These are phyloP conservation scores for Immersiella caudata DNA, from an alignment of 495 filamentous ascomycete genomes.

Conservation along the genomic window DNA sequence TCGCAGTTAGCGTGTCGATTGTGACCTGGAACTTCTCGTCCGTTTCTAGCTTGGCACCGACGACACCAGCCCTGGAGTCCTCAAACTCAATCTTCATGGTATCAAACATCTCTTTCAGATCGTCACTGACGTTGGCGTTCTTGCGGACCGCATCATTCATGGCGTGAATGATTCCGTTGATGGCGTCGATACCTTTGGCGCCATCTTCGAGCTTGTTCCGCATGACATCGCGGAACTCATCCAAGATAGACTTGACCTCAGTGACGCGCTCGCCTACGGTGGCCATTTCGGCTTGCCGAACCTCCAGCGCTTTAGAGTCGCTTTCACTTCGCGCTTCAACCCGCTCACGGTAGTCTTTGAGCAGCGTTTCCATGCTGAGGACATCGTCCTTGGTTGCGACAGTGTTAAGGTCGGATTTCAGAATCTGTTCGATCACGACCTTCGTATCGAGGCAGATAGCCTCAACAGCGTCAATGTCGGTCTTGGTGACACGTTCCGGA, in stretches of 20 bases:
- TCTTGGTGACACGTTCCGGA: constrained; percentile 70
- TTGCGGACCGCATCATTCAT: constrained; percentile 62
- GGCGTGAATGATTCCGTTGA: constrained; percentile 63
- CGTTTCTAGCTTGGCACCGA: constrained; percentile 69
- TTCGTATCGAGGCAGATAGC: constrained; percentile 80
- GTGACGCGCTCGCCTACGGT: constrained; percentile 53
- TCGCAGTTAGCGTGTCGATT: constrained; percentile 69
- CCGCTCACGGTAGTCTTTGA: constrained; percentile 71
- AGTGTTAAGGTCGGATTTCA: constrained; percentile 64
- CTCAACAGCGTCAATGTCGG: constrained; percentile 76
- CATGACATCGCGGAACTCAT: constrained; percentile 53
- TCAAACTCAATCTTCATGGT: constrained; percentile 81
- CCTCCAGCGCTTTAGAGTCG: constrained; percentile 78
- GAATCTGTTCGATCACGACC: constrained; percentile 69
- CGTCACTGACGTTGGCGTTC: constrained; percentile 56
- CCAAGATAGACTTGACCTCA: constrained; percentile 55
- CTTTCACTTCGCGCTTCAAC: constrained; percentile 69
- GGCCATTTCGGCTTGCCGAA: constrained; percentile 61
- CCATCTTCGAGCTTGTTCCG: constrained; percentile 56
- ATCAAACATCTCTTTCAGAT: constrained; percentile 80
- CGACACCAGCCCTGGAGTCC: constrained; percentile 67
- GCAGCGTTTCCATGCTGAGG: constrained; percentile 54
- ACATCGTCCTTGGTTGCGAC: constrained; percentile 66
- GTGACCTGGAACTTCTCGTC: constrained; percentile 75
- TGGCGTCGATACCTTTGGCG: constrained; percentile 48